Conservation (phyloP, 2,329 filamentous ascomycete species). For the Coniochaeta pulveracea region DNA sequence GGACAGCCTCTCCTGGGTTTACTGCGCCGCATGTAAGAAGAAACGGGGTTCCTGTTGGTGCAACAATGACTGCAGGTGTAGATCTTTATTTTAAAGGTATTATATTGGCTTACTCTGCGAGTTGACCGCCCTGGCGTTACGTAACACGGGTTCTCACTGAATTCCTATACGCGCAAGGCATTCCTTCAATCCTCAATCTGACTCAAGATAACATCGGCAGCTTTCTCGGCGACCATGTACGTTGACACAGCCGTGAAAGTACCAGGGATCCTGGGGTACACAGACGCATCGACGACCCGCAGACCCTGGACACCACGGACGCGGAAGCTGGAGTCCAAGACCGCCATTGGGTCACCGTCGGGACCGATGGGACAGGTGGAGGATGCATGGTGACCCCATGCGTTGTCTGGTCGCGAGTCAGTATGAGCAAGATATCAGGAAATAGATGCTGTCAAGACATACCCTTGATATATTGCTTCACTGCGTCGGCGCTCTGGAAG, state of each 20-base stretch:
- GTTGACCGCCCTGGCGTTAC: too few species aligned
- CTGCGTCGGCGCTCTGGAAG: constrained; percentile 13
- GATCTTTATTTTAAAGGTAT: too few species aligned
- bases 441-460: constrained; percentile 23
- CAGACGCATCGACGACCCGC: constrained; percentile 48
- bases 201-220: constrained; percentile 38
- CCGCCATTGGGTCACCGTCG: constrained; percentile 39
- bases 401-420: too few species aligned
- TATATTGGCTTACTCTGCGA: too few species aligned
- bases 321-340: constrained; percentile 43
- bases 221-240: constrained; percentile 50
- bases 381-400: constrained; percentile 45
- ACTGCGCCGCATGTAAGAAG: too few species aligned
- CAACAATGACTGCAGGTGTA: too few species aligned
- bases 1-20: too few species aligned
- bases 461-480: constrained; percentile 17
- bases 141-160: too few species aligned
- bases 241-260: constrained; percentile 33
- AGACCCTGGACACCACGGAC: constrained; percentile 42
- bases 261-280: constrained; percentile 33
- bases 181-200: too few species aligned
- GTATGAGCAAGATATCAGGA: background rate
- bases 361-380: constrained; percentile 43
- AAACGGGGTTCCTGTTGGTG: too few species aligned
- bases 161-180: too few species aligned